Percentiles rank a stretch among this genome's conserved stretches.
Evolutionary conservation across 164 flowering plant genomes (phyloP).

Genomic region (Akebia trifoliata): DNA sequence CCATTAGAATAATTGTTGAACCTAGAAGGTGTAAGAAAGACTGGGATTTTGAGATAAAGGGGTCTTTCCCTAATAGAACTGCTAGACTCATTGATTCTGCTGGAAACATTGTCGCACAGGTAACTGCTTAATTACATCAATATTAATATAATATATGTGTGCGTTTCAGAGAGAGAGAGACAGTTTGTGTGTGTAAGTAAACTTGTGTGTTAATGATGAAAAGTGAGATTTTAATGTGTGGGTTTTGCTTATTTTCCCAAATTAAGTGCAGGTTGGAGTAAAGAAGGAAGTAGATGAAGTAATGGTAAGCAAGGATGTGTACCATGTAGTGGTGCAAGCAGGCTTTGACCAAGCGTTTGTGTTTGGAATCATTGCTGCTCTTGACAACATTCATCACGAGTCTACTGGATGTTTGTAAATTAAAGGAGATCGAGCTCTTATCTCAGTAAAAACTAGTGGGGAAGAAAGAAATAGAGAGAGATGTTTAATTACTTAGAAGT

Average conservation of each 20-base stretch:
- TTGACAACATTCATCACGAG: constrained; percentile 71
- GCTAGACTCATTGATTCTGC: constrained; percentile 51
- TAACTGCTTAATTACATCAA: neutral
- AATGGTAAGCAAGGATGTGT: constrained; percentile 54
- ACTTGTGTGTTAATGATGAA: too few species aligned
- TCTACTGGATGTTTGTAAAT: constrained; percentile 70
- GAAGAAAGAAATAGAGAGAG: too few species aligned
- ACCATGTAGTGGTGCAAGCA: constrained; percentile 59
- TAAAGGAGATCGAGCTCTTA: too few species aligned
- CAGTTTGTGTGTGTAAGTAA: neutral
- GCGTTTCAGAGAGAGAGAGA: too few species aligned
- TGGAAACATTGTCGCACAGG: constrained; percentile 68
- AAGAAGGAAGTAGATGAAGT: constrained; percentile 31
- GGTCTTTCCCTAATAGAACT: constrained; percentile 53
- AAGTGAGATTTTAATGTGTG: neutral
- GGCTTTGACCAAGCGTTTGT: constrained; percentile 85
- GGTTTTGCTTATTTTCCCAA: neutral
- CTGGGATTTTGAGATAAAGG: constrained; percentile 59
- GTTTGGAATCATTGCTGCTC: constrained; percentile 72
- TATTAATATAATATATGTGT: neutral
- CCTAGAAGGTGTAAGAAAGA: constrained; percentile 28
- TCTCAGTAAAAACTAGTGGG: too few species aligned
- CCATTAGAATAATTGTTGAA: constrained; percentile 34
- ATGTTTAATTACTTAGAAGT: too few species aligned
- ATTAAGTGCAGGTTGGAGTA: constrained; percentile 42